phyloP scores from a whole-genome alignment of 129 eudicot genomes.

The Glebionis coronaria region DNA sequence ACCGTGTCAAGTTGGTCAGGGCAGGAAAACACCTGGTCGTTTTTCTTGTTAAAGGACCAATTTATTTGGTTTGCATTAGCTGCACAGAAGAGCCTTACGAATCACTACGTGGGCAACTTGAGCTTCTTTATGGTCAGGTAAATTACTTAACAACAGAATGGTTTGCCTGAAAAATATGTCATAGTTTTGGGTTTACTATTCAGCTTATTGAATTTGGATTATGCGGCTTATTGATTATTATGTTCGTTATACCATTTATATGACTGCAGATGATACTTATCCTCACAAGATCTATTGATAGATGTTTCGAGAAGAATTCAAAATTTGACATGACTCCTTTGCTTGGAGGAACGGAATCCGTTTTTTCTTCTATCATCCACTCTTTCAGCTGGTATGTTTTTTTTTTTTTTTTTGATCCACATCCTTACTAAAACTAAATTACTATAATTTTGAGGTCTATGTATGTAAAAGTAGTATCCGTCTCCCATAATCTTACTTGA shows the following conservation, averaged over 20 bases:
- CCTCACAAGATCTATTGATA: conserved; percentile 88
- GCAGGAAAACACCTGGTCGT: conserved; percentile 99
- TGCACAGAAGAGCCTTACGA: conserved; percentile 97
- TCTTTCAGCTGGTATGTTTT: conserved; percentile 78
- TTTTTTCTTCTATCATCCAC: conserved; percentile 93
- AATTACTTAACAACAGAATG: not conserved
- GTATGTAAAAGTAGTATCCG: not conserved
- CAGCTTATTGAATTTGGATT: not conserved
- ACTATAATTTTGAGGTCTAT: too few relatives aligned
- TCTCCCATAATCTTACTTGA: not conserved
- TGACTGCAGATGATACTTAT: conserved; percentile 88
- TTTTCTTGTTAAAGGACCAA: conserved; percentile 97
- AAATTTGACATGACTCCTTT: conserved; percentile 98
- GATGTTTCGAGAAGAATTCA: conserved; percentile 93
- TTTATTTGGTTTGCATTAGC: conserved; percentile 95
- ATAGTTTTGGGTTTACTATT: not conserved
- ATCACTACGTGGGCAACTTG: conserved; percentile 81
- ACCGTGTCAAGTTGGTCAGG: conserved; percentile 73
- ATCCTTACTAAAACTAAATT: not conserved
- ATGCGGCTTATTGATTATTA: not conserved
- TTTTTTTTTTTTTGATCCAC: not conserved
- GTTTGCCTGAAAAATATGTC: conserved; percentile 8
- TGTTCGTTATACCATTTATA: not conserved
- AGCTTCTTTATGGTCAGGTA: conserved; percentile 95
- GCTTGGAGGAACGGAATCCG: conserved; percentile 96